phyloP scores from a whole-genome alignment of 179 eudicot species.

The Actinidia chinensis region DNA sequence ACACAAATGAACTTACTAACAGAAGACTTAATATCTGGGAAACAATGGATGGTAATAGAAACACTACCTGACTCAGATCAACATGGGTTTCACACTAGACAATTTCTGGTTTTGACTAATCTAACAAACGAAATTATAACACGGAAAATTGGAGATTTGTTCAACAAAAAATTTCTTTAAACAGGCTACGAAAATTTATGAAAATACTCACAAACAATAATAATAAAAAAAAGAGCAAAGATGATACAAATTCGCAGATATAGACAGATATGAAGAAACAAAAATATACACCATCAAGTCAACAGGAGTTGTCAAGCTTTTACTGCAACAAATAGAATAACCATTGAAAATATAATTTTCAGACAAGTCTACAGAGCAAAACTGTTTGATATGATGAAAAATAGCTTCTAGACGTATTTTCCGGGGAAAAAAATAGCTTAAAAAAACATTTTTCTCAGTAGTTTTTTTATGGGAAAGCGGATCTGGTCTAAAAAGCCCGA shows the following conservation, averaged over 20 bases:
- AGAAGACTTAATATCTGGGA: too few relatives aligned
- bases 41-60: neutral
- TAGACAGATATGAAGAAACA: constrained; percentile 1
- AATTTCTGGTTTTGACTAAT: neutral
- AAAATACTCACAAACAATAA: neutral
- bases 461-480: neutral
- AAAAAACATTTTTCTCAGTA: neutral
- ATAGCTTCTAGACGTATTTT: neutral
- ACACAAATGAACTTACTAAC: too few relatives aligned
- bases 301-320: neutral
- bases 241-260: neutral
- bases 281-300: neutral
- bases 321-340: neutral
- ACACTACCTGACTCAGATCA: neutral
- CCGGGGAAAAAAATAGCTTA: too few relatives aligned
- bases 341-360: neutral
- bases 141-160: neutral
- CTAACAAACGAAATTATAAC: neutral
- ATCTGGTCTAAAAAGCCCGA: neutral
- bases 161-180: neutral
- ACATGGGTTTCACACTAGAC: neutral
- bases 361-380: neutral
- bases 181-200: neutral
- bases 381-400: neutral
- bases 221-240: neutral